Base-by-base conservation (phyloP, 2,329 filamentous ascomycete species). In the Aspergillus pseudoterreus region DNA sequence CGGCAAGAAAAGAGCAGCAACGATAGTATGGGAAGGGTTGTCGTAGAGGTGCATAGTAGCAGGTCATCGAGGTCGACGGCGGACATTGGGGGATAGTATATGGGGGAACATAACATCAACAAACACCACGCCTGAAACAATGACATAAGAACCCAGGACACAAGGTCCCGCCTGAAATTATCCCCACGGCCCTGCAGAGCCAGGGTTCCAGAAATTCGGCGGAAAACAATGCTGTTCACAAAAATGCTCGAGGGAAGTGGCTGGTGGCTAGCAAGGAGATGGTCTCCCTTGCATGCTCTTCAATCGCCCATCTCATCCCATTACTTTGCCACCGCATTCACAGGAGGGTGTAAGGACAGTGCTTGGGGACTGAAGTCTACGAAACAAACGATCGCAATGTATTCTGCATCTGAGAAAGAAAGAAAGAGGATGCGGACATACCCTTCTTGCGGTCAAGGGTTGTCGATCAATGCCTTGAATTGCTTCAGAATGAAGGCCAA, bases 181-280 rank as follows among this genome's bases (percentile, higher is more conserved):
- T 39, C 32, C 33, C 41, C 33, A 48, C 27, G 33, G 33, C 19
- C 41, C 15, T 17, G 21, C 21, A 35, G 32, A 15, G 24, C 6
- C 8, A 22, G 47, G 41, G 22, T 43, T 33, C 11, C 14, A 6
- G 19, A 24, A 38, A 46, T 46, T 46, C 44, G 35, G 39, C 19
- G 47, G 32, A n/a, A 15, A 14, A 19, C 38, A 32, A n/a, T 47
- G 44, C 17, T 51, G 38, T 11, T 11, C 27, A 30, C 47, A 38
- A 47, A 43, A 39, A 35, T 39, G 24, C 36, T 44, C 21, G 41
- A 36, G 12, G 39, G 19, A 32, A 38, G 24, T 48, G 50, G 50
- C 50, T 51, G 49, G 39, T 30, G 38, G 35, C 22, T 10, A 22
- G 49, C 44, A 51, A 51, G 49, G 49, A 42, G 15, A 17, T 17